Base-by-base conservation (phyloP, 2,329 filamentous ascomycete species). In the Aspergillus thermomutatus region DNA sequence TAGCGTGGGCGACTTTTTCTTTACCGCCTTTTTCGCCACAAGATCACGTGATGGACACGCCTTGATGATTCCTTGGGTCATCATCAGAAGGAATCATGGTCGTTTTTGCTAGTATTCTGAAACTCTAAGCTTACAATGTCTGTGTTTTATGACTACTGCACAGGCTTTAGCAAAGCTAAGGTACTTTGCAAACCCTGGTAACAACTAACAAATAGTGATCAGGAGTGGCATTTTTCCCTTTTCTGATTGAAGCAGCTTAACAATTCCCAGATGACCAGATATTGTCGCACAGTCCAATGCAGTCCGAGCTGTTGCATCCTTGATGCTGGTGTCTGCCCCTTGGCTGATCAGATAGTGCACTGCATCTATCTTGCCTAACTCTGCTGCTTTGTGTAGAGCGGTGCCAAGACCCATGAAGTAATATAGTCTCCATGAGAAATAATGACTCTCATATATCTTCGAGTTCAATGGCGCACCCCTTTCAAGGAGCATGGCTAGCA, bases 381-480 rank as follows among this genome's bases (percentile, higher is more conserved):
- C 58, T 48, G 48, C 50, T 31, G 66, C 66, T 56, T 61, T 64
- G 50, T 69, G 62, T 27, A 69, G 46, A 45, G 62, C 40, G 3
- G 65, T 64, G 23, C 65, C 65, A 2, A 64, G 60, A 21, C 37
- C 40, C 58, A 66, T 66, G 45, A 65, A 65, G 5, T 19, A 26
- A 50, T 56, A 66, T 49, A 67, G 8, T 10, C 52, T 55, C 52
- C 51, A 43, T 43, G 60, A 65, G 53, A 56, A 49, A 53, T 63
- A 57, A 57, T 67, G 58, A n/a, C 63, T 54, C 45, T 65, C 47
- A 54, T 65, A 64, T 26, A 62, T 61, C 7, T 49, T 63, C 48
- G 56, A 48, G 58, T 68, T 60, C 2, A 67, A 55, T 37, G 52
- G 11, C 19, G 61, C 62, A 1, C 62, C 62, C n/a, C 59, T 60